Conservation (phyloP, 164 flowering plant genomes). For the Amborella trichopoda region DNA sequence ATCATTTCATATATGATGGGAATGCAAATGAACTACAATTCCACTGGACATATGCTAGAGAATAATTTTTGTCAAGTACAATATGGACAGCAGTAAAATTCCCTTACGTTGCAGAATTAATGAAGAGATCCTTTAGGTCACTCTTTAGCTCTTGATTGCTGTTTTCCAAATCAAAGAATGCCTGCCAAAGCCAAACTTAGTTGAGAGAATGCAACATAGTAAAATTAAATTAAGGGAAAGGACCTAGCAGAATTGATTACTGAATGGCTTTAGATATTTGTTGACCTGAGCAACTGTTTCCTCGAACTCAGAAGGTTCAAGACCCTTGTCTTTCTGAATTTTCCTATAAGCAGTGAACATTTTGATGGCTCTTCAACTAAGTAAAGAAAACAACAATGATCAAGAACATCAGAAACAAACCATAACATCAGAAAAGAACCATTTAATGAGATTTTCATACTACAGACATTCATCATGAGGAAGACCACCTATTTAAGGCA, state of each 20-base stretch:
- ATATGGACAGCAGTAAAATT: background rate
- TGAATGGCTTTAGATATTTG: too few relatives aligned
- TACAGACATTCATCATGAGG: too few relatives aligned
- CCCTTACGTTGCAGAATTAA: constrained; percentile 58
- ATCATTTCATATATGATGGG: too few relatives aligned
- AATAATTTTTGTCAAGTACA: background rate
- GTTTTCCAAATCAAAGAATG: constrained; percentile 63
- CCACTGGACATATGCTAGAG: too few relatives aligned
- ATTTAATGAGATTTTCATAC: too few relatives aligned
- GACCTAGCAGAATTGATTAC: too few relatives aligned
- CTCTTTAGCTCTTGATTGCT: constrained; percentile 54
- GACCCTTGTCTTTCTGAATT: constrained; percentile 55
- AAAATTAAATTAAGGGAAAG: background rate
- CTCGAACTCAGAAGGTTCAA: constrained; percentile 52
- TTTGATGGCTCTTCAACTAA: constrained; percentile 17
- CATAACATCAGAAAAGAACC: too few relatives aligned
- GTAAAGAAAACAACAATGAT: too few relatives aligned
- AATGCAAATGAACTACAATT: too few relatives aligned
- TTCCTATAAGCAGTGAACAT: constrained; percentile 50
- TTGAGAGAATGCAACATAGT: too few relatives aligned
- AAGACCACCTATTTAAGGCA: too few relatives aligned
- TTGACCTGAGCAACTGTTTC: constrained; percentile 67
- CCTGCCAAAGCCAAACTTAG: constrained; percentile 39
- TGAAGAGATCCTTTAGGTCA: constrained; percentile 69
- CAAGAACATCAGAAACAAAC: too few relatives aligned